A percentile compares a stretch with the other conserved stretches of the same genome.
phyloP scores from a whole-genome alignment of 1,139 yeast genomes.

The Taiozyma sp. region DNA sequence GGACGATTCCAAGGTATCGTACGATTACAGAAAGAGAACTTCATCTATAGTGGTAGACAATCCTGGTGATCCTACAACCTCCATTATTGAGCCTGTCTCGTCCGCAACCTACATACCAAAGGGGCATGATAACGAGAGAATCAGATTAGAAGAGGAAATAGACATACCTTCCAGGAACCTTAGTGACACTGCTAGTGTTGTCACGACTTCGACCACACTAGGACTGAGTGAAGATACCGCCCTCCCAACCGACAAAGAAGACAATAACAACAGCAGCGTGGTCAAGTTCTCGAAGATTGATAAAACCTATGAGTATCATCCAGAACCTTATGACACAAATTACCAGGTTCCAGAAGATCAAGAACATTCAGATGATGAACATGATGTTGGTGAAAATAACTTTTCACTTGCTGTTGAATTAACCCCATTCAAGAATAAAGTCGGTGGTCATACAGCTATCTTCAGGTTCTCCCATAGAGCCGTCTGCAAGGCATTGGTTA shows the following conservation, averaged over 20 bases:
- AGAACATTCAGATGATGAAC: conserved; percentile 1
- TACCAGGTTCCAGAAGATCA: not conserved
- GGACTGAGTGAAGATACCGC: not conserved
- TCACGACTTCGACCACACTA: conserved; percentile 3
- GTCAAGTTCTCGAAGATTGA: conserved; percentile 11
- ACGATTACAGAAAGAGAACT: not conserved
- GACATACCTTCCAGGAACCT: conserved; percentile 11
- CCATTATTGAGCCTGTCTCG: conserved; percentile 45
- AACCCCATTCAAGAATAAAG: conserved; percentile 84
- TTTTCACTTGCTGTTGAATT: conserved; percentile 77
- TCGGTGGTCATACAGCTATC: conserved; percentile 98
- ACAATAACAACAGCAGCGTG: not conserved
- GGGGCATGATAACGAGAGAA: conserved; percentile 22
- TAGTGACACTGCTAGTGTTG: conserved; percentile 8
- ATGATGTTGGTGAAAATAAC: conserved; percentile 26
- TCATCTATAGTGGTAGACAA: conserved; percentile 1
- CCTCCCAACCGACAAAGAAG: not conserved
- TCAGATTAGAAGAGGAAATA: conserved; percentile 15
- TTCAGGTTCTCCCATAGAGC: conserved; percentile 88
- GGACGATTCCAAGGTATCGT: not conserved
- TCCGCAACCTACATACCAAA: conserved; percentile 69
- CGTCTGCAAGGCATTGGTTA: conserved; percentile 91
- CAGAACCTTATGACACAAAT: not conserved
- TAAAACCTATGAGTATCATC: conserved; percentile 8
- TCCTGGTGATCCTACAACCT: conserved; percentile 3